These are phyloP conservation scores for Podospora sp. DNA, from an alignment of 495 filamentous ascomycete species.

Conservation along the genomic window DNA sequence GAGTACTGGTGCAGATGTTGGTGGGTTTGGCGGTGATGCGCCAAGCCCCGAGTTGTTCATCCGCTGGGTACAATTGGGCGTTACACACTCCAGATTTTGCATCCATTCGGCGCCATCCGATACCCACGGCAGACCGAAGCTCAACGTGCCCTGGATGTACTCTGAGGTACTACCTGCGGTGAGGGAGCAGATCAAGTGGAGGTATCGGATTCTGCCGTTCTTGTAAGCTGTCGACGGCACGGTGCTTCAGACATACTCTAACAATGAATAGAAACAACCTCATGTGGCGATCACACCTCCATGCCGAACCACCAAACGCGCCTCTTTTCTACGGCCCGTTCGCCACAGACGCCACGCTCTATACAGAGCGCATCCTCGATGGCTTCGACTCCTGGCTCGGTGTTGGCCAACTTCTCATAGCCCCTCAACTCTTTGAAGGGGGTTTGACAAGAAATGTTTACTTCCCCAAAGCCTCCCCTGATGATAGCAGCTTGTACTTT, in stretches of 20 bases:
- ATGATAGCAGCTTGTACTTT: constrained; percentile 10
- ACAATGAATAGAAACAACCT: constrained; percentile 6
- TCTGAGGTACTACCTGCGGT: not conserved
- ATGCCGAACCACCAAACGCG: constrained; percentile 11
- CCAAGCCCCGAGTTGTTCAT: constrained; percentile 68
- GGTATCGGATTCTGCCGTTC: not conserved
- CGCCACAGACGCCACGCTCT: constrained; percentile 5
- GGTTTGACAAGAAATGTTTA: not conserved
- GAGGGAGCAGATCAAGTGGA: constrained; percentile 1
- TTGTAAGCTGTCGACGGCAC: not conserved
- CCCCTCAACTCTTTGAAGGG: constrained; percentile 12
- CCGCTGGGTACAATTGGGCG: constrained; percentile 69
- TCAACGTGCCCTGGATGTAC: constrained; percentile 8
- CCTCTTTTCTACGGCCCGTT: constrained; percentile 20
- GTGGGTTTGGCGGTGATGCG: constrained; percentile 71
- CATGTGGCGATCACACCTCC: constrained; percentile 13
- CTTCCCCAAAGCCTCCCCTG: constrained; percentile 6
- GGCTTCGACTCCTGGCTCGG: constrained; percentile 20
- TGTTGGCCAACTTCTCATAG: constrained; percentile 12
- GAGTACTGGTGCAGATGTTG: constrained; percentile 71
- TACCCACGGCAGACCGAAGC: not conserved
- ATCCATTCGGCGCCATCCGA: constrained; percentile 60
- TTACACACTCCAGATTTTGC: constrained; percentile 19
- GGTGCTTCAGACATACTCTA: not conserved
- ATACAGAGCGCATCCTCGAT: not conserved